Evolutionary conservation across 2,329 filamentous ascomycete species (phyloP).

Genomic region (Scedosporium apiospermum): DNA sequence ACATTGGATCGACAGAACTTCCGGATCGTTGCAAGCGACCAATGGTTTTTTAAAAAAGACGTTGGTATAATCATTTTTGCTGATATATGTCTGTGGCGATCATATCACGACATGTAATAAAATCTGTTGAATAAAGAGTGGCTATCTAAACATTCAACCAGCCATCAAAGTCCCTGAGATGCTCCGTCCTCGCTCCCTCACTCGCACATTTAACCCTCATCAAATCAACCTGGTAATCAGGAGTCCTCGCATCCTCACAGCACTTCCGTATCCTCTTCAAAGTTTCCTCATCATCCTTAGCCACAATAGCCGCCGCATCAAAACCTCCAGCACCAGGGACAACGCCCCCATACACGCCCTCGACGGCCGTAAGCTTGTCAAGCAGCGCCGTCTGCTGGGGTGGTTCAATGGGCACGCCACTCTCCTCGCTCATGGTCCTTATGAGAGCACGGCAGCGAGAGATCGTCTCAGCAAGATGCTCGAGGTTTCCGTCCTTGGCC

Average conservation of each 20-base stretch:
- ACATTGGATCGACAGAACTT: too few species aligned
- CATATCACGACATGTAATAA: not conserved
- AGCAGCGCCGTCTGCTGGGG: conserved; percentile 74
- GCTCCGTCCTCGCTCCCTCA: conserved; percentile 50
- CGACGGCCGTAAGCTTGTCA: conserved; percentile 60
- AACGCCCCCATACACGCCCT: conserved; percentile 81
- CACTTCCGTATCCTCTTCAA: conserved; percentile 53
- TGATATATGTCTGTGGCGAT: too few species aligned
- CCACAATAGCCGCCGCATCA: conserved; percentile 76
- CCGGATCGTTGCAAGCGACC: too few species aligned
- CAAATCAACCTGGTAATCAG: conserved; percentile 54
- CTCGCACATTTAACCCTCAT: conserved; percentile 63
- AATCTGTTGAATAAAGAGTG: not conserved
- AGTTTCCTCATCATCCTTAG: conserved; percentile 62
- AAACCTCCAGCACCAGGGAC: conserved; percentile 92
- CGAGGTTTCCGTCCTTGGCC: conserved; percentile 60
- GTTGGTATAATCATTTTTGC: too few species aligned
- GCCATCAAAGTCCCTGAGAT: conserved; percentile 29
- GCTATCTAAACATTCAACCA: conserved; percentile 21
- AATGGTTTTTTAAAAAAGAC: too few species aligned
- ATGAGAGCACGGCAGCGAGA: conserved; percentile 50
- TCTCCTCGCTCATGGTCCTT: conserved; percentile 63
- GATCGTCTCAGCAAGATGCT: conserved; percentile 36
- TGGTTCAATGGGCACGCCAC: conserved; percentile 83
- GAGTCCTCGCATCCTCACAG: conserved; percentile 49